Evolutionary conservation across 805 yeast species (phyloP).

Genomic region (Spathaspora passalidarum): DNA sequence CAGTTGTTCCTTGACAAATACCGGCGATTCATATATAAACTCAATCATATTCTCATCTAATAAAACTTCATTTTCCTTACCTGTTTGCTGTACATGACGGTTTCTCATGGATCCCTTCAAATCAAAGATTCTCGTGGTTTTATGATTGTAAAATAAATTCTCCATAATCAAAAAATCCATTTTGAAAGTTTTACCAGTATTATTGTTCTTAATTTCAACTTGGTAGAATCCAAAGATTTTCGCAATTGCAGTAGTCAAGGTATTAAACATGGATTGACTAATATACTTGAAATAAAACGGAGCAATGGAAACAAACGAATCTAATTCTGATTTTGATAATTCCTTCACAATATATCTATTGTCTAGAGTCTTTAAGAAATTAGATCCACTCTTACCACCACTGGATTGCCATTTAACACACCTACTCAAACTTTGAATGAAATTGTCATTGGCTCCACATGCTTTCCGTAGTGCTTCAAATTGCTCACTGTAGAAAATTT

Average conservation of each 20-base stretch:
- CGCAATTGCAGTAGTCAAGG: conserved; percentile 89
- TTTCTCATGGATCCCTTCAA: conserved; percentile 97
- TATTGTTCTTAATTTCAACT: conserved; percentile 78
- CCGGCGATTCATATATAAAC: conserved; percentile 92
- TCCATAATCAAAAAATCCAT: conserved; percentile 96
- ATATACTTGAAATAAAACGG: conserved; percentile 95
- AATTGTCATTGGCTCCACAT: conserved; percentile 73
- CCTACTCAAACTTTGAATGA: conserved; percentile 84
- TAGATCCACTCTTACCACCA: conserved; percentile 97
- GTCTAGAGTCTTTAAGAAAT: conserved; percentile 88
- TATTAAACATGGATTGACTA: conserved; percentile 93
- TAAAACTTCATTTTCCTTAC: conserved; percentile 89
- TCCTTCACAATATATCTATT: conserved; percentile 88
- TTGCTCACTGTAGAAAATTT: conserved; percentile 92
- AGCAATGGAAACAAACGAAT: conserved; percentile 91
- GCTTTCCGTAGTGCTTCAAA: conserved; percentile 89
- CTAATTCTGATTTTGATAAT: conserved; percentile 81
- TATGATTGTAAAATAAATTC: conserved; percentile 81
- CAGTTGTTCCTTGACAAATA: conserved; percentile 89
- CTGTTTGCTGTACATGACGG: conserved; percentile 94
- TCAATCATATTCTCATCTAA: conserved; percentile 98
- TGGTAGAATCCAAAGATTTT: conserved; percentile 96
- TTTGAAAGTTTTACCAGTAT: conserved; percentile 71
- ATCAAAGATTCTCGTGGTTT: conserved; percentile 85
- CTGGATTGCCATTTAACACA: conserved; percentile 94